Conservation (phyloP, 2,329 filamentous ascomycete genomes). For the Ophiostoma novo-ulmi region DNA sequence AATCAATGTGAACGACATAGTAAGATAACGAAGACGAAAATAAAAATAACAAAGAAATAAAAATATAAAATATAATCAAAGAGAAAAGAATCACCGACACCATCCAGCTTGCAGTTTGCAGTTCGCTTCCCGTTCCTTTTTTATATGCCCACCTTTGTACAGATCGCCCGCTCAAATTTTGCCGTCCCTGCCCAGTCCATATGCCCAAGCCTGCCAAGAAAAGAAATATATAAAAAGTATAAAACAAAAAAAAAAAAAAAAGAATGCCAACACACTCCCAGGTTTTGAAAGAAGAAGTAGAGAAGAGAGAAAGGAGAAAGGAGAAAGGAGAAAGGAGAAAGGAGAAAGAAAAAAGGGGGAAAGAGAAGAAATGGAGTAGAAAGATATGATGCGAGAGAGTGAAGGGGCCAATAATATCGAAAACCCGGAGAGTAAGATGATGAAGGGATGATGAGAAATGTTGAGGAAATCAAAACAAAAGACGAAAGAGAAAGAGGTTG, state of each 20-base stretch:
- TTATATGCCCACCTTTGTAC: constrained; percentile 25
- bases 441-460: background rate
- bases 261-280: constrained; percentile 16
- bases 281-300: background rate
- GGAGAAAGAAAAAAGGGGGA: background rate
- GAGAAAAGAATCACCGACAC: constrained; percentile 27
- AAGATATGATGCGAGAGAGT: constrained; percentile 4
- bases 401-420: background rate
- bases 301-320: background rate
- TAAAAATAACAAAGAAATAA: constrained; percentile 19
- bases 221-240: constrained; percentile 21
- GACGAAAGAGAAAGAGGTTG: constrained; percentile 11
- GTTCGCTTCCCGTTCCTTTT: constrained; percentile 26
- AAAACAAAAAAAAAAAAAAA: constrained; percentile 24
- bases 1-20: background rate
- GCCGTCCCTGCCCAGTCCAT: constrained; percentile 26
- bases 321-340: background rate
- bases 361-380: constrained; percentile 11
- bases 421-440: constrained; percentile 10
- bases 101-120: constrained; percentile 24
- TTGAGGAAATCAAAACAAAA: constrained; percentile 18
- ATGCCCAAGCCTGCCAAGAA: constrained; percentile 27
- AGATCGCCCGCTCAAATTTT: constrained; percentile 27
- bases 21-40: background rate
- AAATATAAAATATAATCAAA: constrained; percentile 24